phyloP scores from a whole-genome alignment of 495 filamentous ascomycete species.

The Podospora pseudoanserina region DNA sequence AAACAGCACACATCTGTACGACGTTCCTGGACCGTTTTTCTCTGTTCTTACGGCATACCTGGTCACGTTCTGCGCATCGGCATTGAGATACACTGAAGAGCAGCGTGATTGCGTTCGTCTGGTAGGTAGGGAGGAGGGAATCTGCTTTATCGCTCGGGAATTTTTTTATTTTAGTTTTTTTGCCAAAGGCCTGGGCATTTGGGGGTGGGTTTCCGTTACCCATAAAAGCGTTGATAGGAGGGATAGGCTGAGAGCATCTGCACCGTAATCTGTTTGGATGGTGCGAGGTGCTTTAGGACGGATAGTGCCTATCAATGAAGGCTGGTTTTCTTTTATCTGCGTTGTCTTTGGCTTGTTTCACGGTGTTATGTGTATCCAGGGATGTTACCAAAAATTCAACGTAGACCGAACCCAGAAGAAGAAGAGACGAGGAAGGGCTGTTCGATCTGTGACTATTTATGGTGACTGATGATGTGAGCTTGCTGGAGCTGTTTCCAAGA shows the following conservation, averaged over 20 bases:
- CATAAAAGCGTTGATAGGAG: conserved; percentile 30
- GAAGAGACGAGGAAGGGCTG: conserved; percentile 2
- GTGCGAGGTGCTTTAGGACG: conserved; percentile 27
- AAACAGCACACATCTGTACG: conserved; percentile 20
- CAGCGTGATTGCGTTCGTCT: conserved; percentile 27
- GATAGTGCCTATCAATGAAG: conserved; percentile 27
- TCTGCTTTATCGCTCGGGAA: conserved; percentile 16
- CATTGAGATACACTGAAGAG: conserved; percentile 26
- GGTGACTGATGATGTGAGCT: background rate
- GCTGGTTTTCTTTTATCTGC: conserved; percentile 28
- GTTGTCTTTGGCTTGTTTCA: conserved; percentile 21
- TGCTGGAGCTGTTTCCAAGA: background rate
- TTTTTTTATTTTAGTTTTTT: conserved; percentile 18
- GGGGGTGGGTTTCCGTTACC: conserved; percentile 24
- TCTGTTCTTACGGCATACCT: conserved; percentile 19
- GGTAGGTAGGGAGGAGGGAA: conserved; percentile 26
- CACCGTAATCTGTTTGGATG: conserved; percentile 31
- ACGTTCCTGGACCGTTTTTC: conserved; percentile 21
- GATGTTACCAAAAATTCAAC: conserved; percentile 35
- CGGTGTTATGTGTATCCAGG: conserved; percentile 31
- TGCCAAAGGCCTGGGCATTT: conserved; percentile 31
- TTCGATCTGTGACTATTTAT: background rate
- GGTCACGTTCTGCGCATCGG: conserved; percentile 27
- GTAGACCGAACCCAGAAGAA: conserved; percentile 32
- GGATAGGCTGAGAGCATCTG: conserved; percentile 23